Conservation (phyloP, 1,284 basidiomycete species). For the Fomitopsis palustris region DNA sequence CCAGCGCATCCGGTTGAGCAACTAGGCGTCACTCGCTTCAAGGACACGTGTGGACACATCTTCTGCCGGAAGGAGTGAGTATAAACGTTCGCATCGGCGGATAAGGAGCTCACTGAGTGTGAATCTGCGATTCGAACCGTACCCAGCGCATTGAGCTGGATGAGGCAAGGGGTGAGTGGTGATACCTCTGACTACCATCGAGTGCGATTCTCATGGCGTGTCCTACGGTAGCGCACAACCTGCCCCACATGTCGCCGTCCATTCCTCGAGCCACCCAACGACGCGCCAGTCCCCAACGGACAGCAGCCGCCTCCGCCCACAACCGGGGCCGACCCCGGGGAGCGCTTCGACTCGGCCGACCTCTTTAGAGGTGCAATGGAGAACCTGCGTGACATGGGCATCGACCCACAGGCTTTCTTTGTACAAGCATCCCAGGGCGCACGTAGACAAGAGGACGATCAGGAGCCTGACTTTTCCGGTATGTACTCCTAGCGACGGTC, state of each 20-base stretch:
- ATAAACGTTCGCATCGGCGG: background rate
- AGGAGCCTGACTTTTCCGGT: background rate
- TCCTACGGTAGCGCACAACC: constrained; percentile 2
- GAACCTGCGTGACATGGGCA: background rate
- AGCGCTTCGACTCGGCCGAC: background rate
- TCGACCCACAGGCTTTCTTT: background rate
- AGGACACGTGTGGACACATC: constrained; percentile 60
- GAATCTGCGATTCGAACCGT: background rate
- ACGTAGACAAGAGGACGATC: background rate
- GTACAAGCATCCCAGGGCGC: background rate
- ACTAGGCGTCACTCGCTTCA: constrained; percentile 62
- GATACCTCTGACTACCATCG: no score
- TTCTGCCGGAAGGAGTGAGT: constrained; percentile 73
- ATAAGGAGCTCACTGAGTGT: background rate
- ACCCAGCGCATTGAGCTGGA: constrained; percentile 8
- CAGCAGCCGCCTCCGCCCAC: background rate
- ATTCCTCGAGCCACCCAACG: constrained; percentile 1
- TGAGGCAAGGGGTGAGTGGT: constrained; percentile 11
- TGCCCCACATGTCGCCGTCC: constrained; percentile 12
- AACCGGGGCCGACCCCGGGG: background rate
- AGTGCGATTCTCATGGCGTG: background rate
- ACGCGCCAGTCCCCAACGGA: background rate
- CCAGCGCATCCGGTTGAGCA: constrained; percentile 65
- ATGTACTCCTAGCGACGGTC: constrained; percentile 8
- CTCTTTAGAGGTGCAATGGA: background rate